Base-by-base conservation (phyloP, 805 yeast species). In the Candida takata region DNA sequence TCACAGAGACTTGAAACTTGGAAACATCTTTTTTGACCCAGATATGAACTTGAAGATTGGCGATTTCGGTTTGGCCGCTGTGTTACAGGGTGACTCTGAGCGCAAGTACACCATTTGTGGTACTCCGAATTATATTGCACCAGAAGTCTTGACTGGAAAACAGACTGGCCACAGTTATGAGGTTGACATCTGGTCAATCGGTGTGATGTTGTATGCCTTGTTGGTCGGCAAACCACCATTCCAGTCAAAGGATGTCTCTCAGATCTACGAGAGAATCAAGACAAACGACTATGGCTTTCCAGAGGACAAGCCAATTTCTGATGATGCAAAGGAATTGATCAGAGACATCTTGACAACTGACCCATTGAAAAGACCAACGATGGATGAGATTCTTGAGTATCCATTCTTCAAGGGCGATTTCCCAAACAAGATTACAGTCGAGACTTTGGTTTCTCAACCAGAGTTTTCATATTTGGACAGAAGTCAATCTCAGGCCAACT, bases 121-220 rank as follows among this genome's bases (percentile, higher is more conserved):
- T 36, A 92, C 99, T 17, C 99, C 99, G 41, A 92, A 92, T 62
- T 92, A 92, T 58, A 92, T 92, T 55, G 97, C 98, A 1, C 99
- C 99, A 7, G 99, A 92, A 65, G 95, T 92, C 16, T 70, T 92
- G 45, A 84, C 87, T 27, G 95, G 95, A 20, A 86, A 86, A 51
- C 74, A 69, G 36, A 71, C 77, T 10, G 98, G 97, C 8, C 98
- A 92, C 59, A 79, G 94, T 34, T 88, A 77, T 55, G 96, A 87
- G 59, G 97, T 87, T 28, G 99, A 92, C 59, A 76, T 87, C 41
- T 92, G 99, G 99, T 94, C 98, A 8, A 77, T 87, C 46, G 99
- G 99, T 42, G 84, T 92, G 40, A 92, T 92, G 86, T 71, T 92
- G 68, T 92, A 80, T 55, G 97, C 98, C 8, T 71, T 92, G 61